Evolutionary conservation across 805 yeast genomes (phyloP).

Genomic region (Yarrowia divulgata): DNA sequence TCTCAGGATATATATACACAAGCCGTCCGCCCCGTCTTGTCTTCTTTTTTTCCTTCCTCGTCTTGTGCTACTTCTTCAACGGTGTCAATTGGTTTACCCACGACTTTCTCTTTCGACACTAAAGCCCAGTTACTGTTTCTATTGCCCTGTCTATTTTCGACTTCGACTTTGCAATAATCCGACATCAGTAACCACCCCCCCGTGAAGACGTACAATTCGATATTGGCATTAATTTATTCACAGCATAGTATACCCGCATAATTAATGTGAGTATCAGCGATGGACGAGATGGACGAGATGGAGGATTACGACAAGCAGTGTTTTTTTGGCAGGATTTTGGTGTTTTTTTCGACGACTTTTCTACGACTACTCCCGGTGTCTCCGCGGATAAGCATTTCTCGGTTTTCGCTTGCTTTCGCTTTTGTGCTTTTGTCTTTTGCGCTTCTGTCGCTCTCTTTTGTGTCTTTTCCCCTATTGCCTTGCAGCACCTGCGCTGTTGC

Average conservation of each 20-base stretch:
- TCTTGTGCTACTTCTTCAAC: conserved; percentile 37
- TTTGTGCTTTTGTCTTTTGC: conserved; percentile 3
- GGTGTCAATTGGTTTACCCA: conserved; percentile 32
- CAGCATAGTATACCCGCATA: conserved; percentile 40
- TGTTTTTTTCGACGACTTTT: background rate
- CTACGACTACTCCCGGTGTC: background rate
- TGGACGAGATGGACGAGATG: background rate
- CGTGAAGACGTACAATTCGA: conserved; percentile 37
- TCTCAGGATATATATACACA: conserved; percentile 22
- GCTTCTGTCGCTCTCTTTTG: conserved; percentile 1
- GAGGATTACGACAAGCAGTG: background rate
- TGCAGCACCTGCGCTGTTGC: conserved; percentile 35
- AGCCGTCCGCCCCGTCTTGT: conserved; percentile 27
- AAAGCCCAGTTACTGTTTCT: conserved; percentile 22
- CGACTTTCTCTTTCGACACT: conserved; percentile 22
- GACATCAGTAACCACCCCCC: conserved; percentile 27
- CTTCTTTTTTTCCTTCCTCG: conserved; percentile 38
- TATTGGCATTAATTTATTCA: conserved; percentile 38
- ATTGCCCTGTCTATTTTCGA: conserved; percentile 19
- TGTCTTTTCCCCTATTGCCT: conserved; percentile 16
- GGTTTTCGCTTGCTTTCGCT: background rate
- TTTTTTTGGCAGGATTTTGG: background rate
- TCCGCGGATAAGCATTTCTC: conserved; percentile 15
- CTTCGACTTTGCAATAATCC: conserved; percentile 26
- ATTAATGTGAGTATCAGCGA: conserved; percentile 32